phyloP scores from a whole-genome alignment of 176 grass and related monocot species.

The Musa itinerans region DNA sequence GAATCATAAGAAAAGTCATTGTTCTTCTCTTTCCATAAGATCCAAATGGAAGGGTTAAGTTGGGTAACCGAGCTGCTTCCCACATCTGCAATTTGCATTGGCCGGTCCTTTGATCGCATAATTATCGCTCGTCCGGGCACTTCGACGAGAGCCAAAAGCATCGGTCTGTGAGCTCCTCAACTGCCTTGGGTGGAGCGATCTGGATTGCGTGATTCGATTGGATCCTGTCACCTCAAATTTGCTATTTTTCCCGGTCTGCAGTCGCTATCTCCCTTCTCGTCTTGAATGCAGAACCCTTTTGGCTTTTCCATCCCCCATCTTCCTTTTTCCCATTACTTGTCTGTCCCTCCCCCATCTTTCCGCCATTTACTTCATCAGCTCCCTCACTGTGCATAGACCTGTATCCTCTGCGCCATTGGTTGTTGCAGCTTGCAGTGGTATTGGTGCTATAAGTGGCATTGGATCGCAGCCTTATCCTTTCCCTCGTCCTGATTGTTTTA shows the following conservation, averaged over 20 bases:
- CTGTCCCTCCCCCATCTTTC: background rate
- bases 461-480: background rate
- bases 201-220: conserved; percentile 9
- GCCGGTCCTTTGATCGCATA: background rate
- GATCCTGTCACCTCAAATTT: conserved; percentile 28
- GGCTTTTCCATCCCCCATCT: background rate
- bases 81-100: background rate
- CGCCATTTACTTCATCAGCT: background rate
- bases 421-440: background rate
- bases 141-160: background rate
- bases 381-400: background rate
- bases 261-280: conserved; percentile 3
- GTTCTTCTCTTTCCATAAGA: no score
- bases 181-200: background rate
- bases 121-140: background rate
- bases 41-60: no score
- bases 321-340: background rate
- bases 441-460: no score
- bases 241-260: background rate
- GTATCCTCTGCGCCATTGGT: background rate
- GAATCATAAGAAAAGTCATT: no score
- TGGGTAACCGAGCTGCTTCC: background rate
- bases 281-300: conserved; percentile 1
- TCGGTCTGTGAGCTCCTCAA: background rate
- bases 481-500: background rate